These are phyloP conservation scores for Kockiozyma suomiensis DNA, from an alignment of 805 yeast species.

Conservation along the genomic window DNA sequence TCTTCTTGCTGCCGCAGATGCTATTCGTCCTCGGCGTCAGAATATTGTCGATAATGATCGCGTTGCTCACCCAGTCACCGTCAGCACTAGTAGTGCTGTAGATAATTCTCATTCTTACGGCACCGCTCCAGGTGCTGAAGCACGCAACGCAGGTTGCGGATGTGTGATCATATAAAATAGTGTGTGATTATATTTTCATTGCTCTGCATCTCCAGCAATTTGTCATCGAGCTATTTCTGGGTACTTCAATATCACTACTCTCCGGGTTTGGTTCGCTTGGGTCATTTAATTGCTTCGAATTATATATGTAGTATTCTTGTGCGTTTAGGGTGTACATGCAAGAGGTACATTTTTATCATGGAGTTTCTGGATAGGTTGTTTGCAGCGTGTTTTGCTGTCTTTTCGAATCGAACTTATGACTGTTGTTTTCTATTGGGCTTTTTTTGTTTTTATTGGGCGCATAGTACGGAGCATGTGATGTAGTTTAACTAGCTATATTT, in stretches of 20 bases:
- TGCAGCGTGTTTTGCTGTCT: background rate
- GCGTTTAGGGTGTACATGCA: constrained; percentile 1
- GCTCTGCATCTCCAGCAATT: background rate
- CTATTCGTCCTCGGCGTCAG: background rate
- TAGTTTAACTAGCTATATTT: background rate
- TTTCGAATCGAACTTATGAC: background rate
- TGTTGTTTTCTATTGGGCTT: background rate
- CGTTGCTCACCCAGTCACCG: background rate
- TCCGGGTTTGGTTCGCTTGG: background rate
- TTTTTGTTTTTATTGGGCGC: background rate
- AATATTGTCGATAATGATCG: background rate
- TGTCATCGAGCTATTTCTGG: background rate
- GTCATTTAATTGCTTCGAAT: background rate
- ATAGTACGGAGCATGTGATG: background rate
- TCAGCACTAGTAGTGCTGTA: background rate
- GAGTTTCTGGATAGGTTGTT: constrained; percentile 1
- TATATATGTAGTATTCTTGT: background rate
- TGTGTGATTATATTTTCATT: background rate
- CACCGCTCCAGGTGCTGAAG: background rate
- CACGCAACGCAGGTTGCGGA: constrained; percentile 22
- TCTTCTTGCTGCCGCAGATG: constrained; percentile 8
- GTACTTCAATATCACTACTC: background rate
- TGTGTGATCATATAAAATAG: constrained; percentile 11
- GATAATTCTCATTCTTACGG: background rate
- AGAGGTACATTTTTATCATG: background rate